Evolutionary conservation across 768 basidiomycete species (phyloP).

Genomic region (Lentinula raphanica): DNA sequence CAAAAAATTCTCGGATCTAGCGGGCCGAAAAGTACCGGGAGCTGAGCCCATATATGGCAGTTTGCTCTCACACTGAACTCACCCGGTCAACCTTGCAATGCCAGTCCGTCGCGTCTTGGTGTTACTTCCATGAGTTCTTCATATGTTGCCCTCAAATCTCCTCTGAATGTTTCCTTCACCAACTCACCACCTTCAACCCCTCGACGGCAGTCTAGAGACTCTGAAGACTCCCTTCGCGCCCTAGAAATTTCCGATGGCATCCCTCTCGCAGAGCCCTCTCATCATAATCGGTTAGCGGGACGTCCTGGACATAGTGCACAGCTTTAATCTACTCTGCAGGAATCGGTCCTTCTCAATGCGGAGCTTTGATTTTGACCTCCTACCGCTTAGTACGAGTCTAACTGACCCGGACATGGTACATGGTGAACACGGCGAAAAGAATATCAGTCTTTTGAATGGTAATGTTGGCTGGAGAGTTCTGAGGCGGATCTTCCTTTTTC

Average conservation of each 20-base stretch:
- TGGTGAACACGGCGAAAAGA: constrained; percentile 58
- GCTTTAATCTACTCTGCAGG: constrained; percentile 16
- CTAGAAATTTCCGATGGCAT: constrained; percentile 68
- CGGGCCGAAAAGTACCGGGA: too few species aligned
- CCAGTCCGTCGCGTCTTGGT: background rate
- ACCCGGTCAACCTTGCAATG: background rate
- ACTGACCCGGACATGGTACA: constrained; percentile 58
- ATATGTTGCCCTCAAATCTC: constrained; percentile 5
- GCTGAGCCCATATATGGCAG: background rate
- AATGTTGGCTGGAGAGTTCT: constrained; percentile 16
- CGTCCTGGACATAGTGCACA: background rate
- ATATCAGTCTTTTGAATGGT: constrained; percentile 74
- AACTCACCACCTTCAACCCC: constrained; percentile 29
- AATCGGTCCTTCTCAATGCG: constrained; percentile 64
- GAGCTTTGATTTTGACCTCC: constrained; percentile 76
- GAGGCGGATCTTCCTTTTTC: background rate
- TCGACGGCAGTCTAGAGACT: constrained; percentile 45
- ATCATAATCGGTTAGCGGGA: constrained; percentile 29
- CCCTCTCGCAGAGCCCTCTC: constrained; percentile 30
- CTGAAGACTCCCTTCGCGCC: constrained; percentile 70
- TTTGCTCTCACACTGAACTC: background rate
- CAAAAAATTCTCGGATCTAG: background rate
- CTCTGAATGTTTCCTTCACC: background rate
- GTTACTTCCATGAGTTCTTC: constrained; percentile 5
- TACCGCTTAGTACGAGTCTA: constrained; percentile 73